Percentiles rank a stretch among this genome's conserved stretches.
Evolutionary conservation across 331 rosid species (phyloP).

Genomic region (Rosa hybrid): DNA sequence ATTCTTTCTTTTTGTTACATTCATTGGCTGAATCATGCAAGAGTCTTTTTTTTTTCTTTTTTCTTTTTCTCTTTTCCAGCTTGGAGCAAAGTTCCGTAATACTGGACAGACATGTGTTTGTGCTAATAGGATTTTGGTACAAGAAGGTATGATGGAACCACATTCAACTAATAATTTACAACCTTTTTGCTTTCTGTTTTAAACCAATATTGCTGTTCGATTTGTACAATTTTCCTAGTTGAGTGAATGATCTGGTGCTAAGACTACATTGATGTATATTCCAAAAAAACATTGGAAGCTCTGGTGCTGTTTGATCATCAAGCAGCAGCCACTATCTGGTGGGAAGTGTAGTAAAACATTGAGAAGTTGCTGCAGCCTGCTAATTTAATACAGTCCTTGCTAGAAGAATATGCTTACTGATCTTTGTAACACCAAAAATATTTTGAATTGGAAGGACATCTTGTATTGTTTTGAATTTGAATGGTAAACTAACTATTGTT

Average conservation of each 20-base stretch:
- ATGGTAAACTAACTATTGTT: neutral
- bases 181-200: constrained; percentile 7
- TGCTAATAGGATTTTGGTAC: constrained; percentile 94
- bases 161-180: neutral
- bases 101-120: constrained; percentile 97
- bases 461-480: neutral
- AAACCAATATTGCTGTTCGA: constrained; percentile 9
- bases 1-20: neutral
- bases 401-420: neutral
- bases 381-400: constrained; percentile 1
- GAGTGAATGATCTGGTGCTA: neutral
- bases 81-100: constrained; percentile 93
- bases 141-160: constrained; percentile 68
- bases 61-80: constrained; percentile 38
- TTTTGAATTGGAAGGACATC: neutral
- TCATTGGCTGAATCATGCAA: constrained; percentile 23
- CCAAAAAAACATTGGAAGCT: neutral
- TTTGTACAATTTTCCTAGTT: constrained; percentile 1
- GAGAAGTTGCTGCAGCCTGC: constrained; percentile 12
- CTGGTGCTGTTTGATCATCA: constrained; percentile 2
- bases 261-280: neutral
- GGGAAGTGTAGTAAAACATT: neutral
- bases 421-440: neutral
- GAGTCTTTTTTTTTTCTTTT: neutral
- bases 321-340: neutral